phyloP scores from a whole-genome alignment of 2,329 filamentous ascomycete genomes.

The Neospermospora avenae region DNA sequence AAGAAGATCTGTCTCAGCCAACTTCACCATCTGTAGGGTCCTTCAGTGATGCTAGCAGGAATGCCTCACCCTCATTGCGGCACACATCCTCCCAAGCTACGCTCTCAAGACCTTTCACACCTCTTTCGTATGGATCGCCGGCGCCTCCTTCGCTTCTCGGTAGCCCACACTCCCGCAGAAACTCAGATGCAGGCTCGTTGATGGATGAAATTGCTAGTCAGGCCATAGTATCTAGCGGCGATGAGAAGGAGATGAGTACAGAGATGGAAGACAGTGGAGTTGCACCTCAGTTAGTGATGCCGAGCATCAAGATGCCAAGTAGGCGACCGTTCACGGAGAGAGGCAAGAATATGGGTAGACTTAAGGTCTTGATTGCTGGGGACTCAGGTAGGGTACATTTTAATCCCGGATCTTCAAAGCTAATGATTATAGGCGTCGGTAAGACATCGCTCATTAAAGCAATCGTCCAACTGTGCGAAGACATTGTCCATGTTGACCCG shows the following conservation, averaged over 20 bases:
- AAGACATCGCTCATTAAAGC: constrained; percentile 89
- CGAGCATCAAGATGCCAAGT: constrained; percentile 86
- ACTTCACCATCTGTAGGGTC: constrained; percentile 34
- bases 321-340: constrained; percentile 85
- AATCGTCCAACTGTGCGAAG: constrained; percentile 80
- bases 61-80: constrained; percentile 32
- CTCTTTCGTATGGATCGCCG: constrained; percentile 41
- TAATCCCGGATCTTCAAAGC: constrained; percentile 1
- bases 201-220: constrained; percentile 43
- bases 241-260: constrained; percentile 45
- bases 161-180: constrained; percentile 49
- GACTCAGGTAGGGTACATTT: constrained; percentile 55
- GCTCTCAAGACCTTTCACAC: constrained; percentile 45
- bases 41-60: constrained; percentile 36
- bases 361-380: constrained; percentile 87
- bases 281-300: constrained; percentile 90
- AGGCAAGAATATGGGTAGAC: constrained; percentile 76
- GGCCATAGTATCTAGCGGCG: constrained; percentile 34
- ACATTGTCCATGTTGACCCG: constrained; percentile 88
- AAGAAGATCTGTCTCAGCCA: constrained; percentile 26
- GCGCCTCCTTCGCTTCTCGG: constrained; percentile 44
- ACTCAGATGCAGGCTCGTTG: constrained; percentile 48
- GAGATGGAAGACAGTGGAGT: constrained; percentile 47
- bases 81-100: constrained; percentile 34
- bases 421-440: constrained; percentile 60